Base-by-base conservation (phyloP, 495 filamentous ascomycete species). In the Viridothelium virens region DNA sequence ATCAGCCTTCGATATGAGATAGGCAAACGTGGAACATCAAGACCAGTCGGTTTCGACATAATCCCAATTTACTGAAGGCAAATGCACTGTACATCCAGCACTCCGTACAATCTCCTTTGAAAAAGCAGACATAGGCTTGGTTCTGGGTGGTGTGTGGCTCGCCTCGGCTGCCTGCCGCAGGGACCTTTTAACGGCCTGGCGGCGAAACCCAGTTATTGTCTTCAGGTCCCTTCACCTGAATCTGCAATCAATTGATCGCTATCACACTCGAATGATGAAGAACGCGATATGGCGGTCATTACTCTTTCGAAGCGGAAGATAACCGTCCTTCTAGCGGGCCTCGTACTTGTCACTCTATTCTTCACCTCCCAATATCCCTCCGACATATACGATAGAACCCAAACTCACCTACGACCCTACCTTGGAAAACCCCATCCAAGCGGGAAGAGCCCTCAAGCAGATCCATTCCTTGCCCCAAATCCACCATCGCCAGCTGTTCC, bases 261-360 rank as follows among this genome's bases (percentile, higher is more conserved):
- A 33, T 59, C 31, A 16, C 25, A 5, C 25, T 36, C n/a, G 25
- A 59, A 59, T 36, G 14, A 59, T 59, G 53, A 10, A 1, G 4
- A 11, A 10, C 14, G 7, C 31, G 31, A 59, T 36, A 59, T 59
- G 53, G 53, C 53, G 5, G 31, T 59, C 53, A 59, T 59, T 14
- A 59, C 53, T 59, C 53, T 59, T 31, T 59, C 53, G 25, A 59
- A 59, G 53, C 53, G 53, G 53, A 59, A 59, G 31, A 59, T 59
- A 59, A 59, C 53, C 18, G 53, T 59, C 6, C 36, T 59, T 0
- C 53, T 59, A 31, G 53, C 53, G 31, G 53, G 53, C 14, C 53
- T 59, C 6, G 53, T 59, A 4, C 14, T 59, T 18, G 53, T 36
- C 53, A 59, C 53, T 59, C 31, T 59, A 18, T 59, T 59, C 31